Conservation (phyloP, 129 eudicot genomes). For the Tanacetum coccineum region DNA sequence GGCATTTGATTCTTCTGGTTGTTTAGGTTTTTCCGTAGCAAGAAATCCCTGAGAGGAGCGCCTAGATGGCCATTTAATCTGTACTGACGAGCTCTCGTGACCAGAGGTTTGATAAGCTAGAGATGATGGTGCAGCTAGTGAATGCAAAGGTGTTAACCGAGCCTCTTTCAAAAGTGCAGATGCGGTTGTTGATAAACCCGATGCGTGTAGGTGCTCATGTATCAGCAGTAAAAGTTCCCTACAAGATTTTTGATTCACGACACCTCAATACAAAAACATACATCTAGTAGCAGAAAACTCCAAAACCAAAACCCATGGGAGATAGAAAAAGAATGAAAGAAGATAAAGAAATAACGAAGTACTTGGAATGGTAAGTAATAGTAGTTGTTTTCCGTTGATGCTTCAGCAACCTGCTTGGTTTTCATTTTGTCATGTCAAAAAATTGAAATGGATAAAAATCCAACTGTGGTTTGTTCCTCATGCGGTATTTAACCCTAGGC, state of each 20-base stretch:
- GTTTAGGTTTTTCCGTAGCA: slow-evolving; percentile 44
- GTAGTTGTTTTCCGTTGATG: too few relatives aligned
- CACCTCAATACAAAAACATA: not conserved
- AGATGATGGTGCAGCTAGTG: slow-evolving; percentile 77
- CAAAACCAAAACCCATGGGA: slow-evolving; percentile 2
- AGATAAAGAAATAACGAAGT: too few relatives aligned
- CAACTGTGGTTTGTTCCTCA: too few relatives aligned
- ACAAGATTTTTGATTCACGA: slow-evolving; percentile 11
- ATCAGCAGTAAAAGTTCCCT: slow-evolving; percentile 92
- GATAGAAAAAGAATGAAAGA: not conserved
- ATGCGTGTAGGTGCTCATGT: slow-evolving; percentile 88
- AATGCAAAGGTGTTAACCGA: slow-evolving; percentile 76
- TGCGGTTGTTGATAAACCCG: slow-evolving; percentile 76
- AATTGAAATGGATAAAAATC: too few relatives aligned
- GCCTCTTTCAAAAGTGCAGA: slow-evolving; percentile 77
- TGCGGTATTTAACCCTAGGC: too few relatives aligned
- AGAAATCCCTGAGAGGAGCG: slow-evolving; percentile 59
- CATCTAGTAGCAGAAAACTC: not conserved
- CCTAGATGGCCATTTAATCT: slow-evolving; percentile 83
- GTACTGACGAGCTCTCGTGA: slow-evolving; percentile 54
- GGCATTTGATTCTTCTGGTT: slow-evolving; percentile 40
- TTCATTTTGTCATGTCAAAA: too few relatives aligned
- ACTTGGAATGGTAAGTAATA: too few relatives aligned
- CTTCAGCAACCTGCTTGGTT: too few relatives aligned
- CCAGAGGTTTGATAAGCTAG: slow-evolving; percentile 62